Conservation (phyloP, 2,329 filamentous ascomycete genomes). For the Niveomyces coronatus region DNA sequence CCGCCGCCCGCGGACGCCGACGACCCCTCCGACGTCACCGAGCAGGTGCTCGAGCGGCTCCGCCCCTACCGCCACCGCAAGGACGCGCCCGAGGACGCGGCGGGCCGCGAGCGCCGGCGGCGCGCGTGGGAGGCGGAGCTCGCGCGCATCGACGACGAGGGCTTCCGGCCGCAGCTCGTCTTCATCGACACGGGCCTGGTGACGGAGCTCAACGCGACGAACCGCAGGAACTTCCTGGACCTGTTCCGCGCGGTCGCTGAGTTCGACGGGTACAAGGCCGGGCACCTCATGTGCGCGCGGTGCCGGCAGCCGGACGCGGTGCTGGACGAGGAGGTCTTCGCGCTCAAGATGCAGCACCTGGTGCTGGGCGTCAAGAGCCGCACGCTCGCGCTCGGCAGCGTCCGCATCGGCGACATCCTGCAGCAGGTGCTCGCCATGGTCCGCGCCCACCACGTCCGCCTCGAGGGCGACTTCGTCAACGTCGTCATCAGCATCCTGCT, state of each 20-base stretch:
- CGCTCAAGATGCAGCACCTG: slow-evolving; percentile 92
- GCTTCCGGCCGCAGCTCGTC: slow-evolving; percentile 85
- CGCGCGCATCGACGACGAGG: slow-evolving; percentile 68
- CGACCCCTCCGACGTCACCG: slow-evolving; percentile 65
- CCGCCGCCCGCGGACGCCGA: slow-evolving; percentile 32
- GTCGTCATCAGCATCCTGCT: slow-evolving; percentile 92
- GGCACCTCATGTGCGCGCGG: slow-evolving; percentile 89
- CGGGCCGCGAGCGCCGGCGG: slow-evolving; percentile 58
- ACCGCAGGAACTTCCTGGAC: slow-evolving; percentile 85
- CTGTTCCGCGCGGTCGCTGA: slow-evolving; percentile 93
- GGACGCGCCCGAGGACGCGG: slow-evolving; percentile 60
- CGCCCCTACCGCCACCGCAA: slow-evolving; percentile 56
- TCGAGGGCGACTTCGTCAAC: slow-evolving; percentile 97
- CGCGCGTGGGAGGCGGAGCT: slow-evolving; percentile 70
- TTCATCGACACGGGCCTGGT: slow-evolving; percentile 97
- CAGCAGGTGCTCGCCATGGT: slow-evolving; percentile 90
- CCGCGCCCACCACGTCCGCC: slow-evolving; percentile 76
- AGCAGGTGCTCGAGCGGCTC: slow-evolving; percentile 72
- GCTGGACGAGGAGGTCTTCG: slow-evolving; percentile 80
- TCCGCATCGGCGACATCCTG: slow-evolving; percentile 92
- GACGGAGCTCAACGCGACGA: slow-evolving; percentile 79
- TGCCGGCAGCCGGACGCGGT: slow-evolving; percentile 89
- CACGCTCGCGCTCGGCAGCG: slow-evolving; percentile 83
- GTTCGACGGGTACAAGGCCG: slow-evolving; percentile 93
- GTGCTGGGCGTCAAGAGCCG: slow-evolving; percentile 82